Percentiles rank a stretch among this genome's conserved stretches.
These are phyloP conservation scores for Clavaria fumosa DNA, from an alignment of 768 basidiomycete species.

Conservation along the genomic window DNA sequence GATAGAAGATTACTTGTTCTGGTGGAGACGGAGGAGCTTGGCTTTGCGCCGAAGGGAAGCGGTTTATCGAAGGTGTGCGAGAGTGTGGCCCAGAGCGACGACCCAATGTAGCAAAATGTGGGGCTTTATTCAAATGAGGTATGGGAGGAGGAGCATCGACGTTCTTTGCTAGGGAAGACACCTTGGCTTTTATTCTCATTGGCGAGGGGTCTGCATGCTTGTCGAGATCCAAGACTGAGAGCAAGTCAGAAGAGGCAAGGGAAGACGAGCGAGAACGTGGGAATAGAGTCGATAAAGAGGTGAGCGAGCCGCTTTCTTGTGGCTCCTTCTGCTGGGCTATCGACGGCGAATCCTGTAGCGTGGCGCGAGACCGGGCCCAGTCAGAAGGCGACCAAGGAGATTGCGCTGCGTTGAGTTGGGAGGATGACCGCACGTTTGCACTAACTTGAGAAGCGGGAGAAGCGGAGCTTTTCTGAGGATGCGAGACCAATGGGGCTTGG, in stretches of 20 bases:
- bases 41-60: constrained; percentile 12
- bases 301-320: too few species aligned
- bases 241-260: constrained; percentile 11
- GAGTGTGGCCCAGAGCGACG: constrained; percentile 17
- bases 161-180: constrained; percentile 33
- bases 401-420: too few species aligned
- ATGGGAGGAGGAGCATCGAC: constrained; percentile 11
- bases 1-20: constrained; percentile 24
- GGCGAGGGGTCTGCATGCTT: constrained; percentile 8
- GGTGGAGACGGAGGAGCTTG: constrained; percentile 11
- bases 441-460: too few species aligned
- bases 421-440: too few species aligned
- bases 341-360: too few species aligned
- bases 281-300: constrained; percentile 24
- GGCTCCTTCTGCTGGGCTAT: too few species aligned
- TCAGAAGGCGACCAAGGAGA: too few species aligned
- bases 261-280: constrained; percentile 12
- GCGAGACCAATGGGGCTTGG: too few species aligned
- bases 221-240: not conserved
- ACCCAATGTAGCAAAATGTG: too few species aligned
- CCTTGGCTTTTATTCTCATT: constrained; percentile 43
- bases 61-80: constrained; percentile 25
- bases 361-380: too few species aligned
- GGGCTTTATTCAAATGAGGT: too few species aligned
- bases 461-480: too few species aligned